Evolutionary conservation across 2,329 filamentous ascomycete genomes (phyloP).

Genomic region (Alternaria novae-zelandiae): DNA sequence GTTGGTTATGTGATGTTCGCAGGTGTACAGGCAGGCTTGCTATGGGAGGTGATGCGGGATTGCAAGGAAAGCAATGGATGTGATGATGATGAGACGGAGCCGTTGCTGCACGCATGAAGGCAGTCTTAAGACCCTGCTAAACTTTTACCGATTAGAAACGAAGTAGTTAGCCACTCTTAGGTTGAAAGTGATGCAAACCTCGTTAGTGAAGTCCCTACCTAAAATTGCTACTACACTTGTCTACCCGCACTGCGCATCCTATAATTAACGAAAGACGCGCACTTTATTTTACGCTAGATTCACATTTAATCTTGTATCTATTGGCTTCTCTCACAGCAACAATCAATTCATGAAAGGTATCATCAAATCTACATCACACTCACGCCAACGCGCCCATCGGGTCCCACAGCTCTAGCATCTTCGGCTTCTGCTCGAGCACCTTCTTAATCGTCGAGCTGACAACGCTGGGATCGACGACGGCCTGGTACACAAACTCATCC

Average conservation of each 20-base stretch:
- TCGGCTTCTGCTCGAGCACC: slow-evolving; percentile 72
- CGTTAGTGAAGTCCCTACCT: neutral
- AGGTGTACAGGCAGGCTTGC: neutral
- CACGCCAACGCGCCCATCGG: slow-evolving; percentile 75
- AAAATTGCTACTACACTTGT: neutral
- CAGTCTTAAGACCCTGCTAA: neutral
- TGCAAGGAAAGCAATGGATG: neutral
- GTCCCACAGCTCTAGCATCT: slow-evolving; percentile 72
- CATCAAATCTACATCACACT: neutral
- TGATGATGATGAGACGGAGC: neutral
- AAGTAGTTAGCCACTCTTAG: no score
- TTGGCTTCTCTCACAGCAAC: neutral
- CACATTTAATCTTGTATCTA: neutral
- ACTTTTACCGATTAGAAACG: no score
- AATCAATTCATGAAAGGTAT: neutral
- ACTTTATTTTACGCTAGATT: neutral
- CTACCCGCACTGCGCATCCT: neutral
- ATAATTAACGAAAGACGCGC: neutral
- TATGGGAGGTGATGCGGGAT: neutral
- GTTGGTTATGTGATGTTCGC: neutral
- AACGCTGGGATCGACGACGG: slow-evolving; percentile 74
- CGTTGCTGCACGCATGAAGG: neutral
- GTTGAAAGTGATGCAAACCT: neutral
- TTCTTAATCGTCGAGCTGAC: slow-evolving; percentile 69
- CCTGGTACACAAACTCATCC: slow-evolving; percentile 79